Conservation (phyloP, 2,329 filamentous ascomycete genomes). For the Didymella pinodella region DNA sequence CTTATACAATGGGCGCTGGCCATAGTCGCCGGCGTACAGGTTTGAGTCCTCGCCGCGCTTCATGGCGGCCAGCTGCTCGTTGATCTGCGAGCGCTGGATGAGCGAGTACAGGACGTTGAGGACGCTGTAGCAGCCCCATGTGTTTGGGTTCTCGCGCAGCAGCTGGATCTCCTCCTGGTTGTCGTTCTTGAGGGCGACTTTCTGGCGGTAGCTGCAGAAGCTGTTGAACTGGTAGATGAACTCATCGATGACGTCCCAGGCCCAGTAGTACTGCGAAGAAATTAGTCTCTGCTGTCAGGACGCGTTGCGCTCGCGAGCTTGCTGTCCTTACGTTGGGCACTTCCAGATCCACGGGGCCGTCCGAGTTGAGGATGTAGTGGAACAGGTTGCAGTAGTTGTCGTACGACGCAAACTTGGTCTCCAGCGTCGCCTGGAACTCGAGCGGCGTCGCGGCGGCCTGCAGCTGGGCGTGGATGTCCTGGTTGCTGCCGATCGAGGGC, state of each 20-base stretch:
- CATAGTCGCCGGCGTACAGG: constrained; percentile 92
- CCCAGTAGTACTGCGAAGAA: constrained; percentile 86
- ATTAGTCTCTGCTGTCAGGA: constrained; percentile 17
- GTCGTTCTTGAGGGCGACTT: constrained; percentile 80
- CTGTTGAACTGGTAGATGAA: constrained; percentile 99
- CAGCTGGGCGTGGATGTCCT: constrained; percentile 93
- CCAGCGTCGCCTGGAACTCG: constrained; percentile 93
- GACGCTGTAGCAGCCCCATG: constrained; percentile 99
- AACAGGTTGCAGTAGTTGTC: constrained; percentile 99
- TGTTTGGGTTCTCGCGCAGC: constrained; percentile 95
- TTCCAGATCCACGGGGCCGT: constrained; percentile 97
- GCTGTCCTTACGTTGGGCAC: constrained; percentile 81
- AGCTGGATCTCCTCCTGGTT: constrained; percentile 93
- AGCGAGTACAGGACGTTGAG: constrained; percentile 99
- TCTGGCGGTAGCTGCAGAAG: constrained; percentile 95
- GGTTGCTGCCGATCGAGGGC: constrained; percentile 68
- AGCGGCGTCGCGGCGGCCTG: constrained; percentile 91
- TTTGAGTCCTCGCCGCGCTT: constrained; percentile 91
- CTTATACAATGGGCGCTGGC: constrained; percentile 90
- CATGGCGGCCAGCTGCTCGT: constrained; percentile 93
- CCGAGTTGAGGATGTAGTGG: constrained; percentile 98
- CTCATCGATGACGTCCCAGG: constrained; percentile 99
- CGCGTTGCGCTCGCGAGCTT: not conserved
- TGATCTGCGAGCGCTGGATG: constrained; percentile 97
- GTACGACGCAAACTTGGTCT: constrained; percentile 98